Percentiles rank a stretch among this genome's conserved stretches.
Conservation (phyloP, 257 asterid species). For the Penstemon davidsonii region DNA sequence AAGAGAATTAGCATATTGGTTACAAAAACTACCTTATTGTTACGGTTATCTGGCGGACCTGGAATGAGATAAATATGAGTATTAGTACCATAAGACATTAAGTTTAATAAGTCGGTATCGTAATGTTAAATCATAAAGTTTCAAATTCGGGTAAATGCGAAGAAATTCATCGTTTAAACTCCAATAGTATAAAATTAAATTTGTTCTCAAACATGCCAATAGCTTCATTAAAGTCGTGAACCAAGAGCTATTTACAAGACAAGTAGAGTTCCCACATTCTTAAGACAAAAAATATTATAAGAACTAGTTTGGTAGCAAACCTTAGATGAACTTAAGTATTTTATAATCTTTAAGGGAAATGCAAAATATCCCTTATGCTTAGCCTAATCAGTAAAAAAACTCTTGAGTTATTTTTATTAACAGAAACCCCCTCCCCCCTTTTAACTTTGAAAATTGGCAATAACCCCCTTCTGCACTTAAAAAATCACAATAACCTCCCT, state of each 20-base stretch:
- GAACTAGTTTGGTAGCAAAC: too few species aligned
- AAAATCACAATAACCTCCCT: too few species aligned
- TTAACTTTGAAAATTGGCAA: too few species aligned
- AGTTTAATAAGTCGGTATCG: neutral
- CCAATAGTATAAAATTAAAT: neutral
- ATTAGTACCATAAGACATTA: neutral
- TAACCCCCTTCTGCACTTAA: too few species aligned
- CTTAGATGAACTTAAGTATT: too few species aligned
- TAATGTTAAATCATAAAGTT: neutral
- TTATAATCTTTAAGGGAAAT: too few species aligned
- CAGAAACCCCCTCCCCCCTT: too few species aligned
- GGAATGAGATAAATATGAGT: conserved; percentile 14
- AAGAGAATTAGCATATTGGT: conserved; percentile 1
- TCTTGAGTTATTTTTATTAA: too few species aligned
- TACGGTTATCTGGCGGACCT: conserved; percentile 91
- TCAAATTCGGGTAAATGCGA: neutral
- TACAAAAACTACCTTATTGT: conserved; percentile 66
- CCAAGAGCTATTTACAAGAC: neutral
- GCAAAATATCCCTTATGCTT: too few species aligned
- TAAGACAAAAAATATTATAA: too few species aligned
- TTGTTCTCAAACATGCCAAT: neutral
- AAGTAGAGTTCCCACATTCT: neutral
- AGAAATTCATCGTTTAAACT: neutral
- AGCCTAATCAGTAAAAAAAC: too few species aligned
- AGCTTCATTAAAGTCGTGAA: neutral